Evolutionary conservation across 1,284 basidiomycete species (phyloP).

Genomic region (Ceratobasidium sp.): DNA sequence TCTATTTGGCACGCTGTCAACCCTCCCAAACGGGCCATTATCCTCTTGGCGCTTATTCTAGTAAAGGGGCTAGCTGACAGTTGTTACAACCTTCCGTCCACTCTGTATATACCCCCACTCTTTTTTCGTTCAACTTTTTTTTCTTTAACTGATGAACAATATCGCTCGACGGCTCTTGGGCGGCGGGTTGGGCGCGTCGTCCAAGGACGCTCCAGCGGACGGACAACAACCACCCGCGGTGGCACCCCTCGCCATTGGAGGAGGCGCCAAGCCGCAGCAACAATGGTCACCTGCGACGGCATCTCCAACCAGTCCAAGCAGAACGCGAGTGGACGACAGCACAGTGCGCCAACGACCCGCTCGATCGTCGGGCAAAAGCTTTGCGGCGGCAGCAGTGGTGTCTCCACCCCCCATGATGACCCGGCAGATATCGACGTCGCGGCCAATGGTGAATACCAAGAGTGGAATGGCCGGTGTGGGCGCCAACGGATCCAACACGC

Average conservation of each 20-base stretch:
- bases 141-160: background rate
- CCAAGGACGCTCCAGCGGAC: background rate
- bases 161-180: conserved; percentile 21
- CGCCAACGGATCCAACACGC: conserved; percentile 23
- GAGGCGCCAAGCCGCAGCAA: background rate
- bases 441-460: conserved; percentile 23
- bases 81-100: background rate
- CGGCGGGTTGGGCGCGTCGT: background rate
- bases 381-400: background rate
- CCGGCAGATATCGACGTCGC: background rate
- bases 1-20: background rate
- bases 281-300: background rate
- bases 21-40: background rate
- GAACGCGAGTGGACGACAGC: conserved; percentile 10
- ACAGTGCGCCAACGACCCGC: conserved; percentile 19
- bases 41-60: background rate
- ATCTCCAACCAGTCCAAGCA: background rate
- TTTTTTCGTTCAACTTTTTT: background rate
- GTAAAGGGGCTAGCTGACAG: background rate
- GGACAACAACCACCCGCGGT: conserved; percentile 5
- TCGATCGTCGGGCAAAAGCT: conserved; percentile 13
- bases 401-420: background rate
- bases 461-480: background rate
- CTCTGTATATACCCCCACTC: conserved; percentile 21
- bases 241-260: background rate